Evolutionary conservation across 1,284 basidiomycete species (phyloP), one percentile per base, ranked within the genome.

Genomic region (Cryptococcus sp.): DNA sequence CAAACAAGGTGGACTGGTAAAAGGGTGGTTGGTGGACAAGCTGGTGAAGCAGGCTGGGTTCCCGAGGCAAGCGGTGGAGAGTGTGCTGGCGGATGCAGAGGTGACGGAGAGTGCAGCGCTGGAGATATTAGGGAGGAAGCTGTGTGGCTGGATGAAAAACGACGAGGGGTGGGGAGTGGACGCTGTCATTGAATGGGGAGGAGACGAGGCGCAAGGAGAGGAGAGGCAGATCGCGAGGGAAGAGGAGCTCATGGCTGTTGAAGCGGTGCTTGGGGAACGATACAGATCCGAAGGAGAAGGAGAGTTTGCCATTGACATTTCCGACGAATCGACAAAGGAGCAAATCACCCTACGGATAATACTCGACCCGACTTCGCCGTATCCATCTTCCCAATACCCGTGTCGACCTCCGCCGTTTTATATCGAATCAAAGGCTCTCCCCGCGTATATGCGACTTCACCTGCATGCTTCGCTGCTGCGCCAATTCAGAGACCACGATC

Each of bases 391-490:
- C 3, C 56, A 61, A 40, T 60, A 73, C 38, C 69, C 68, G 4
- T 75, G 75, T 4, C 77, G 77, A 52, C 76, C 82, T 5, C 89
- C 90, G 0, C 72, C 81, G 0, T 82, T 92, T 69, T 93, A 84
- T 65, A 72, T 95, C 49, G 79, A 84, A 0, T 91, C 89, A 1
- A 65, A 73, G 0, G 80, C 80, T 0, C 75, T 87, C 5, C 82
- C 92, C 0, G 79, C 89, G 0, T 97, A 95, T 68, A 77, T 95
- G 53, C 83, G 88, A 28, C 80, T 97, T 0, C 83, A 94, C 59
- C 78, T 95, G 16, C 78, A 90, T n/a, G 79, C 82, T 2, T 76
- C 77, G 34, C 74, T 88, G 14, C 74, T 88, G 7, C 51, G 64
- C 5, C 78, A 77, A 9, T 77, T 84, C 68, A 73, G 79, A 51